A percentile compares a stretch with the other conserved stretches of the same genome.
Conservation (phyloP, 257 asterid species). For the Lantana camara region DNA sequence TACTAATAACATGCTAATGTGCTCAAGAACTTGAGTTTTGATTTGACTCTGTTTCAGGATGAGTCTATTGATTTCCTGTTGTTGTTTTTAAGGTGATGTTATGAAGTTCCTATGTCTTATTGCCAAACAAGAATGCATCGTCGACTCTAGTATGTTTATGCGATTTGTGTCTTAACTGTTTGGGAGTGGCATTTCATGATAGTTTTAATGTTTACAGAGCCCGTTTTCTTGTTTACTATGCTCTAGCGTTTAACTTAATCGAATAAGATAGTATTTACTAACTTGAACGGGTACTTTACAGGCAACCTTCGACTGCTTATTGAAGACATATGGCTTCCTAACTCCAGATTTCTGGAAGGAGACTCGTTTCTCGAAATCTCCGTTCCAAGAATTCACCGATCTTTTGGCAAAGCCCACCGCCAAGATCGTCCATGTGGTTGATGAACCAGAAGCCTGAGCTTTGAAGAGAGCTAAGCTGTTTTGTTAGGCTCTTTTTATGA, state of each 20-base stretch:
- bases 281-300: conserved; percentile 10
- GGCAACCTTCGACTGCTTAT: conserved; percentile 72
- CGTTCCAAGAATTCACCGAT: conserved; percentile 75
- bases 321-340: conserved; percentile 67
- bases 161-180: too few species aligned
- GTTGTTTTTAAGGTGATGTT: too few species aligned
- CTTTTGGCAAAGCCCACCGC: conserved; percentile 57
- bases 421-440: conserved; percentile 41
- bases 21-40: too few species aligned
- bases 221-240: not conserved
- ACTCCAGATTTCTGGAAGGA: conserved; percentile 80
- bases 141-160: too few species aligned
- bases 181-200: too few species aligned
- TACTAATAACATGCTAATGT: too few species aligned
- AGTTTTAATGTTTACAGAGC: too few species aligned
- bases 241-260: too few species aligned
- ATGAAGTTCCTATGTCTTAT: too few species aligned
- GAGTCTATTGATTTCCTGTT: too few species aligned
- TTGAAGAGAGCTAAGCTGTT: not conserved
- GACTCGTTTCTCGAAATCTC: conserved; percentile 62
- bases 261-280: not conserved
- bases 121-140: too few species aligned
- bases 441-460: conserved; percentile 49
- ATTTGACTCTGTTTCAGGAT: too few species aligned
- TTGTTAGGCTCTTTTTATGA: conserved; percentile 16